Evolutionary conservation across 768 basidiomycete species (phyloP), one percentile per base, ranked within the genome.

Genomic region (Lepiota brunneoincarnata): DNA sequence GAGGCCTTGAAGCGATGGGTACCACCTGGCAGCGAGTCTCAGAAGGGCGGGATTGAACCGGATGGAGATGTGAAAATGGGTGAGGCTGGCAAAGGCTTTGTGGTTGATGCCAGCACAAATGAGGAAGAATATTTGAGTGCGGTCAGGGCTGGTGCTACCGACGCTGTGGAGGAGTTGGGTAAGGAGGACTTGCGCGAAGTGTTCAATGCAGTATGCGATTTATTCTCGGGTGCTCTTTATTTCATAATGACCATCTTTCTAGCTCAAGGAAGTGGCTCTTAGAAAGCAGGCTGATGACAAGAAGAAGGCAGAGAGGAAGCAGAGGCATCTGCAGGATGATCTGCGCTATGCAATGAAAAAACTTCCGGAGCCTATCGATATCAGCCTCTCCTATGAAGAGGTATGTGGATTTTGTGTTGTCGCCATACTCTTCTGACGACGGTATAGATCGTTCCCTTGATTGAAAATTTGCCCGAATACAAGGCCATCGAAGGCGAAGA

Each of bases 331-430:
- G 58, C 92, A 97, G 63, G 97, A 99, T 69, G 97, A 98, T 64
- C 76, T 99, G 35, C 87, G 97, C 5, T 97, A 98, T 71, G 97
- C 95, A 0, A 76, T 98, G 59, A 93, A 91, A 72, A 96, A 96
- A 67, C 75, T 96, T 6, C 68, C 89, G 0, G 91, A 94, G 45
- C 81, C 91, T 1, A 69, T 98, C 36, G 92, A 96, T 59, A 67
- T 94, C 45, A 82, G 71, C 24, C 65, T 86, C 52, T 66, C 86
- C 1, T 98, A 88, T 63, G 95, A 98, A 60, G 84, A 89, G 61
- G 94, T 91, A 59, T 51, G 84, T 69, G 26, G 35, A 2, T 43
- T 7, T 43, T 21, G 48, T 49, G 28, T 21, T 23, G 37, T 28
- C 38, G 17, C 46, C 20, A 11, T n/a, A n/a, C 14, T 36, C 20